These are phyloP conservation scores for Ziziphus jujuba DNA, from an alignment of 306 rosid species.

Conservation along the genomic window DNA sequence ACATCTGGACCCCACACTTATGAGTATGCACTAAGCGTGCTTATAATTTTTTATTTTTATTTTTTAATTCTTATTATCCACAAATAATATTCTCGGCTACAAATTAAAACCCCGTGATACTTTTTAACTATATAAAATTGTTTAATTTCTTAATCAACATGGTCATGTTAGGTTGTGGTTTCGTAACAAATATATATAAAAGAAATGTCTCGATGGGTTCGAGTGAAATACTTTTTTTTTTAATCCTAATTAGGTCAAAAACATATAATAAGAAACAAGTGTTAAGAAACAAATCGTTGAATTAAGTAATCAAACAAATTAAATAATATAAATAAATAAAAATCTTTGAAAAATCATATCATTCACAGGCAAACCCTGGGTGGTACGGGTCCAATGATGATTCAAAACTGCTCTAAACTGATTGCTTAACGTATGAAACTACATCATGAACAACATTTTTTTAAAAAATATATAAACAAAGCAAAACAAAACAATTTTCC, in stretches of 20 bases:
- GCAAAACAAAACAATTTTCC: not conserved
- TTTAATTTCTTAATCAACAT: not conserved
- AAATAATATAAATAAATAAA: not conserved
- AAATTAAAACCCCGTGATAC: constrained; percentile 30
- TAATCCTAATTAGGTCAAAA: constrained; percentile 35
- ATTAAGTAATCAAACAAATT: constrained; percentile 11
- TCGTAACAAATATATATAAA: constrained; percentile 5
- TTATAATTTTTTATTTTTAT: constrained; percentile 35
- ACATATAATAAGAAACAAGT: constrained; percentile 6
- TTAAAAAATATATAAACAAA: not conserved
- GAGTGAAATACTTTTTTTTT: constrained; percentile 28
- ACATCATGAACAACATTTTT: not conserved
- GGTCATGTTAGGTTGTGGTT: constrained; percentile 22
- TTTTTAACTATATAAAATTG: constrained; percentile 4
- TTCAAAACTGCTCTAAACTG: constrained; percentile 29
- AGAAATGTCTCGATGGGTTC: constrained; percentile 21
- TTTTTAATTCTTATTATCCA: too few relatives aligned
- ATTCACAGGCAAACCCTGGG: constrained; percentile 23
- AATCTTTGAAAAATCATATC: not conserved
- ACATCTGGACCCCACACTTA: constrained; percentile 38
- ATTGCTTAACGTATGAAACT: constrained; percentile 36
- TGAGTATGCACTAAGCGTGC: constrained; percentile 32
- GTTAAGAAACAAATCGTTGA: constrained; percentile 1
- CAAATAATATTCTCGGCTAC: constrained; percentile 10
- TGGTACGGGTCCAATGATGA: constrained; percentile 32